Evolutionary conservation across 768 basidiomycete genomes (phyloP).

Genomic region (Leccinum arenicola): DNA sequence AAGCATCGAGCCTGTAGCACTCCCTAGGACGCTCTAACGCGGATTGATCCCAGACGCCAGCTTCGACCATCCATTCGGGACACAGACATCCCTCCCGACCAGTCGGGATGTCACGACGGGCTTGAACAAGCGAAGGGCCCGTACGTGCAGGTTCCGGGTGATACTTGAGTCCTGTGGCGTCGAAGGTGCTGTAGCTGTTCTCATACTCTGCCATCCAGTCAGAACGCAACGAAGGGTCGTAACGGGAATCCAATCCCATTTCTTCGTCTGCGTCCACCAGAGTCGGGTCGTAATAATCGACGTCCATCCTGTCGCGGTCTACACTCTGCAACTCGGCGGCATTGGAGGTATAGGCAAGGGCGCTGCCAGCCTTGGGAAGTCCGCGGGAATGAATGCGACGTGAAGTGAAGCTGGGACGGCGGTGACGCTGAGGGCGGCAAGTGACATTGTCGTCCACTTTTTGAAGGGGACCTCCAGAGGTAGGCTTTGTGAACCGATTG

Average conservation of each 20-base stretch:
- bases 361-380: background rate
- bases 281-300: background rate
- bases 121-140: background rate
- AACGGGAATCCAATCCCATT: conserved; percentile 3
- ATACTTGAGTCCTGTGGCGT: background rate
- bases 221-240: conserved; percentile 6
- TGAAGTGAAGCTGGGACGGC: background rate
- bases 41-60: conserved; percentile 11
- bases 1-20: background rate
- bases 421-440: background rate
- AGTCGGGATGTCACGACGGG: background rate
- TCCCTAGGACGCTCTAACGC: background rate
- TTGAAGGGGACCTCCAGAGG: background rate
- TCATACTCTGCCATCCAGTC: conserved; percentile 17
- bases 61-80: conserved; percentile 24
- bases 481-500: background rate
- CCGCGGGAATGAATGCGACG: conserved; percentile 1
- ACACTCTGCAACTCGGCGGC: background rate
- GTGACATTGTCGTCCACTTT: background rate
- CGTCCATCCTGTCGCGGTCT: background rate
- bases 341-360: background rate
- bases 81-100: conserved; percentile 17
- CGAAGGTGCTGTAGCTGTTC: conserved; percentile 3
- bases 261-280: conserved; percentile 3
- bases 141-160: background rate